These are phyloP conservation scores for Begonia fuchsioides DNA, from an alignment of 306 rosid species.

Conservation along the genomic window DNA sequence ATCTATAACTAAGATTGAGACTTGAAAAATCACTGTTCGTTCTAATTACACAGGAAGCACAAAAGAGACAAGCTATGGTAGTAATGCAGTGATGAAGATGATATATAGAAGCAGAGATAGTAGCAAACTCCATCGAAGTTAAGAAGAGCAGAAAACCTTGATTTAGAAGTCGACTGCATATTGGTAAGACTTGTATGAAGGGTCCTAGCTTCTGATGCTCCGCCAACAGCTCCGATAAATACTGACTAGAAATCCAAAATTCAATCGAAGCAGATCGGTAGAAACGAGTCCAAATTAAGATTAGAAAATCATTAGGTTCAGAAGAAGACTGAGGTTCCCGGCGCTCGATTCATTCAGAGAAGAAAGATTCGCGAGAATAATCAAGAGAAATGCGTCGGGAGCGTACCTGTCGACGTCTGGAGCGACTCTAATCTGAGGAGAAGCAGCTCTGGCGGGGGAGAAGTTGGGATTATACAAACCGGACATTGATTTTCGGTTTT, in stretches of 20 bases:
- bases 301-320: not conserved
- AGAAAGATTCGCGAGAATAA: not conserved
- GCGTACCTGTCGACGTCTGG: constrained; percentile 73
- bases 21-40: not conserved
- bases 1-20: no score
- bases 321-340: not conserved
- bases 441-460: constrained; percentile 94
- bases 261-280: not conserved
- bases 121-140: constrained; percentile 27
- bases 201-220: constrained; percentile 95
- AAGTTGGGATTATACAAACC: constrained; percentile 89
- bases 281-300: not conserved
- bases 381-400: not conserved
- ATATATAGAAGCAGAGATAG: no score
- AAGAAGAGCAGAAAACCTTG: constrained; percentile 46
- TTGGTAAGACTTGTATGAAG: constrained; percentile 79
- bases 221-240: constrained; percentile 76
- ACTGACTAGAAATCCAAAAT: constrained; percentile 42
- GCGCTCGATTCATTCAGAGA: not conserved
- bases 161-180: constrained; percentile 76
- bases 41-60: not conserved
- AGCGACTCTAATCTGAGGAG: constrained; percentile 82
- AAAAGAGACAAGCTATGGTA: no score
- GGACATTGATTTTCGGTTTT: constrained; percentile 39
- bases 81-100: no score